Evolutionary conservation across 805 yeast species (phyloP), one percentile per base, ranked within the genome.

Genomic region (Saturnispora zaruensis): DNA sequence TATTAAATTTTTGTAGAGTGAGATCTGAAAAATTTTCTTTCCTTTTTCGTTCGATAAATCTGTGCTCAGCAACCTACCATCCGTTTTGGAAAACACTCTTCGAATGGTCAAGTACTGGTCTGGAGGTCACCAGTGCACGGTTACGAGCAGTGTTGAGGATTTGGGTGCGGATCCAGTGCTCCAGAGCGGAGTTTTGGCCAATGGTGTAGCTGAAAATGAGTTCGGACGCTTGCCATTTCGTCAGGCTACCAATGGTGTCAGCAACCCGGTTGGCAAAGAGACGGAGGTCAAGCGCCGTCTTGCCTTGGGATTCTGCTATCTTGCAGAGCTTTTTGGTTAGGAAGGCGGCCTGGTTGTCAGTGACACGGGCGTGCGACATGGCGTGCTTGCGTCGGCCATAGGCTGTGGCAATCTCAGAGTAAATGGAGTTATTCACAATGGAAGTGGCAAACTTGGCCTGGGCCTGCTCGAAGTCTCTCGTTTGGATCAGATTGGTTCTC

Each of bases 201-300:
- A 64, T 58, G 1, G 65, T 59, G 46, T 58, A 64, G 1, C 59
- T 66, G 49, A 62, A 66, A 6, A 66, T 66, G 48, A 66, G 44
- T 24, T 59, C 52, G 11, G 64, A 56, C 3, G 70, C 71, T 6
- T 50, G 54, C 13, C 53, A 45, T 42, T 59, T 64, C 6, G 60
- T 51, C 49, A 66, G 34, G 3, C 33, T 21, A 1, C 30, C 16
- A 6, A 66, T 38, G 36, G 53, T 54, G 6, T 44, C 26, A 5
- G 55, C 49, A 14, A 65, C 51, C 5, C 48, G 44, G 3, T 20
- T 20, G 3, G 32, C 37, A 45, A 65, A 64, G 21, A 46, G 53
- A 1, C 37, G 53, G 14, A 50, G n/a, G 21, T 64, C 58, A 3
- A 66, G 41, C 6, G 53, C 55, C 20, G 46, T 53, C 20, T 59